phyloP scores from a whole-genome alignment of 1,284 basidiomycete species.

The Coriolopsis trogii region DNA sequence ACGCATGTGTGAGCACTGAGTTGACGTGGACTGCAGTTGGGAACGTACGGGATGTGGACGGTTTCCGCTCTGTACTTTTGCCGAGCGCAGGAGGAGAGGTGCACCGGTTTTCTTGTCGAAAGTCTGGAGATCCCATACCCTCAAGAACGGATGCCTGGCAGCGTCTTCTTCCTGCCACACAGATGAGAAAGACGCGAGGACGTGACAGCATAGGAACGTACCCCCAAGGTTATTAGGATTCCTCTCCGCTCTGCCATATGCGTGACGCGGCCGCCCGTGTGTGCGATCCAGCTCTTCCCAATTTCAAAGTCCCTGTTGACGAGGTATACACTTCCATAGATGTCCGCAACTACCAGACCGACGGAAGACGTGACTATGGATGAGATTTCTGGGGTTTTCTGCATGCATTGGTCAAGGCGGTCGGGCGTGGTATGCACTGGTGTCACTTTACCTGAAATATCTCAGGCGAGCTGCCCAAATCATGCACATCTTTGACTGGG shows the following conservation, averaged over 20 bases:
- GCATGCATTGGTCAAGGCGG: constrained; percentile 19
- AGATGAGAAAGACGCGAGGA: neutral
- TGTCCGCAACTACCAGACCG: constrained; percentile 77
- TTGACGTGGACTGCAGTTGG: neutral
- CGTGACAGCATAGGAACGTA: constrained; percentile 40
- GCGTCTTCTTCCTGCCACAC: constrained; percentile 73
- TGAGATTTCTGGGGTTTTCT: constrained; percentile 76
- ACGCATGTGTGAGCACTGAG: constrained; percentile 1
- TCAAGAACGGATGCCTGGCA: constrained; percentile 76
- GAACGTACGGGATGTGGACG: constrained; percentile 79
- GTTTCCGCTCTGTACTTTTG: constrained; percentile 76
- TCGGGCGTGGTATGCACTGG: neutral
- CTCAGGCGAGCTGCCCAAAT: constrained; percentile 73
- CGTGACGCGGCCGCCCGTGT: constrained; percentile 77
- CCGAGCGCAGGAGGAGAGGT: constrained; percentile 75
- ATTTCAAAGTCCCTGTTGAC: constrained; percentile 79
- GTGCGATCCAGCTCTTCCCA: constrained; percentile 75
- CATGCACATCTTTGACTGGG: constrained; percentile 80
- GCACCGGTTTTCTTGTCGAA: constrained; percentile 72
- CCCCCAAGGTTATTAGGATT: constrained; percentile 83
- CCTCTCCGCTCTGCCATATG: constrained; percentile 82
- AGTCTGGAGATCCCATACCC: constrained; percentile 86
- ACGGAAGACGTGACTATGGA: constrained; percentile 61
- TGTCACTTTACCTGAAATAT: constrained; percentile 65
- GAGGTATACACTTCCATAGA: constrained; percentile 79